Percentiles rank a stretch among this genome's conserved stretches.
These are phyloP conservation scores for Alisma plantagoaquatica DNA, from an alignment of 106 monocot species.

Conservation along the genomic window DNA sequence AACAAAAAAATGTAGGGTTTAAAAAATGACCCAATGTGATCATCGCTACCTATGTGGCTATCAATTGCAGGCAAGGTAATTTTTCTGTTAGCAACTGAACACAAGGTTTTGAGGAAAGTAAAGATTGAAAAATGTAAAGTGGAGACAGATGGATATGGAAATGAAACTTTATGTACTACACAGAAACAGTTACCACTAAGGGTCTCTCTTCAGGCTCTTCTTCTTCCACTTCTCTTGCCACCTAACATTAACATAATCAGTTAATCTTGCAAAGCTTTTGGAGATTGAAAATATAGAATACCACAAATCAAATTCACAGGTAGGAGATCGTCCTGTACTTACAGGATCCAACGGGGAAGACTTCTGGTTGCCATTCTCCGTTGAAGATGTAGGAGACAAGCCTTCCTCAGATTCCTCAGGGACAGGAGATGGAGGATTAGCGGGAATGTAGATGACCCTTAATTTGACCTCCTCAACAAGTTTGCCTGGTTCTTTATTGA, in stretches of 20 bases:
- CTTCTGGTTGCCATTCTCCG: conserved; percentile 38
- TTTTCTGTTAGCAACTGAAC: no score
- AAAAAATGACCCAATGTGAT: no score
- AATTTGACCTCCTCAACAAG: conserved; percentile 70
- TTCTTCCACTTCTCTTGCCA: conserved; percentile 40
- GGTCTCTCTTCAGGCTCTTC: conserved; percentile 27
- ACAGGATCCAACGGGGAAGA: conserved; percentile 53
- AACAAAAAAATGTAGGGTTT: no score
- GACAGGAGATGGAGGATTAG: conserved; percentile 75
- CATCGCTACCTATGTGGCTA: no score
- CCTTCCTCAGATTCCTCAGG: conserved; percentile 90
- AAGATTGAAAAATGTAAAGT: no score
- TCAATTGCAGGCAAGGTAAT: no score
- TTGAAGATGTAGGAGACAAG: conserved; percentile 47
- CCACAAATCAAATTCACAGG: neutral
- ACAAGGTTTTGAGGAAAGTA: no score
- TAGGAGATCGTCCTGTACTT: conserved; percentile 7
- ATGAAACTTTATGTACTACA: no score
- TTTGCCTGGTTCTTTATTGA: conserved; percentile 67
- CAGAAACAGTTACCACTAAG: no score
- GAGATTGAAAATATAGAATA: neutral
- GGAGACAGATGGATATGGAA: conserved; percentile 1
- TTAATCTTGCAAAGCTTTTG: no score
- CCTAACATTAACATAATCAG: conserved; percentile 24
- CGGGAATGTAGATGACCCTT: conserved; percentile 69